Evolutionary conservation across 1,139 yeast genomes (phyloP).

Genomic region (Yamadazyma epiphylla): DNA sequence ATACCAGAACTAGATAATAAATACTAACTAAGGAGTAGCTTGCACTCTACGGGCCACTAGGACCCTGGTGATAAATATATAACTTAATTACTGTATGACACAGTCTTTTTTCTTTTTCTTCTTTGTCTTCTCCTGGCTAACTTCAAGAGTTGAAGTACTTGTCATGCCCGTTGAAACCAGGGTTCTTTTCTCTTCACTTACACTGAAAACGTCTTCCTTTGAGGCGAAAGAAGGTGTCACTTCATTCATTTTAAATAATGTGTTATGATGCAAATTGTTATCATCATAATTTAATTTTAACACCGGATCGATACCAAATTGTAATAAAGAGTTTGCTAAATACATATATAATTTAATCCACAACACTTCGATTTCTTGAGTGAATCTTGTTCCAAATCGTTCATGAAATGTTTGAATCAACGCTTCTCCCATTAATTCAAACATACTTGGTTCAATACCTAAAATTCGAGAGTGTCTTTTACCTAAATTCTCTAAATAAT

Average conservation of each 20-base stretch:
- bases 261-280: slow-evolving; percentile 2
- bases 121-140: slow-evolving; percentile 13
- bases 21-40: too few relatives aligned
- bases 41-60: too few relatives aligned
- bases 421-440: slow-evolving; percentile 78
- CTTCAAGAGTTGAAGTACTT: slow-evolving; percentile 2
- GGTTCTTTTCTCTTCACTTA: slow-evolving; percentile 9
- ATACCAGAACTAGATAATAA: too few relatives aligned
- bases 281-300: slow-evolving; percentile 19
- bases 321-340: slow-evolving; percentile 62
- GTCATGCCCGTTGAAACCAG: slow-evolving; percentile 9
- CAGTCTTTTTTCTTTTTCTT: slow-evolving; percentile 34
- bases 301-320: slow-evolving; percentile 63
- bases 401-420: slow-evolving; percentile 71
- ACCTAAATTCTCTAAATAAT: slow-evolving; percentile 60
- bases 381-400: slow-evolving; percentile 48
- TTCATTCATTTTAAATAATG: slow-evolving; percentile 10
- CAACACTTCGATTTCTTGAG: slow-evolving; percentile 53
- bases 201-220: slow-evolving; percentile 9
- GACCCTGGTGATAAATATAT: too few relatives aligned
- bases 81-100: slow-evolving; percentile 14
- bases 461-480: slow-evolving; percentile 73
- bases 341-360: slow-evolving; percentile 68
- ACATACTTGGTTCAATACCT: slow-evolving; percentile 70
- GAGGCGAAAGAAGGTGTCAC: too few relatives aligned